A percentile compares a stretch with the other conserved stretches of the same genome.
These are phyloP conservation scores for Corylus avellana DNA, from an alignment of 306 rosid genomes.

Conservation along the genomic window DNA sequence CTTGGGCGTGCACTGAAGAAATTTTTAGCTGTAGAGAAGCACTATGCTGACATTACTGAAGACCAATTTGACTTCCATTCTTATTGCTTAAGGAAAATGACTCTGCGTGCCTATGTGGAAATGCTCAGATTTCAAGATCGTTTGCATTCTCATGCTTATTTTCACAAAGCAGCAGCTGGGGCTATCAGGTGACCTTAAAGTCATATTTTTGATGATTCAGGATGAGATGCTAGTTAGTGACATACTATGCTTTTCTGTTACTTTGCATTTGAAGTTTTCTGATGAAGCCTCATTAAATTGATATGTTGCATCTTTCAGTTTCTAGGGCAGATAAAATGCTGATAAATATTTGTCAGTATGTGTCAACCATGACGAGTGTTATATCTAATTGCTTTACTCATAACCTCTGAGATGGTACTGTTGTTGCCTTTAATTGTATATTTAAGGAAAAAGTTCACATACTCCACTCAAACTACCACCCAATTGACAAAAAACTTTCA, in stretches of 20 bases:
- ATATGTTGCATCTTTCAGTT: neutral
- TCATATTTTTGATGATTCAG: constrained; percentile 10
- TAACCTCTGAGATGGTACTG: neutral
- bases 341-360: neutral
- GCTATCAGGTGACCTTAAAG: constrained; percentile 71
- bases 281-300: neutral
- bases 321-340: neutral
- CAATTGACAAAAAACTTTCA: too few species aligned
- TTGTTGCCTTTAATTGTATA: neutral
- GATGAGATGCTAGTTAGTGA: constrained; percentile 10
- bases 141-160: constrained; percentile 87
- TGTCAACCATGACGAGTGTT: neutral
- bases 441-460: too few species aligned
- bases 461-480: too few species aligned
- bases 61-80: constrained; percentile 99
- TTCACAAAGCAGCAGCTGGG: constrained; percentile 96
- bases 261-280: constrained; percentile 8
- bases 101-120: constrained; percentile 90
- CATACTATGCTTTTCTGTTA: constrained; percentile 11
- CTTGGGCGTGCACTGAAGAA: constrained; percentile 88
- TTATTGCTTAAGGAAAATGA: constrained; percentile 98
- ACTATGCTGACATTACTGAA: constrained; percentile 93
- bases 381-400: neutral
- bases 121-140: constrained; percentile 98
- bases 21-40: constrained; percentile 94